A percentile compares a stretch with the other conserved stretches of the same genome.
Evolutionary conservation across 345 rosid genomes (phyloP).

Genomic region (Heritiera littoralis): DNA sequence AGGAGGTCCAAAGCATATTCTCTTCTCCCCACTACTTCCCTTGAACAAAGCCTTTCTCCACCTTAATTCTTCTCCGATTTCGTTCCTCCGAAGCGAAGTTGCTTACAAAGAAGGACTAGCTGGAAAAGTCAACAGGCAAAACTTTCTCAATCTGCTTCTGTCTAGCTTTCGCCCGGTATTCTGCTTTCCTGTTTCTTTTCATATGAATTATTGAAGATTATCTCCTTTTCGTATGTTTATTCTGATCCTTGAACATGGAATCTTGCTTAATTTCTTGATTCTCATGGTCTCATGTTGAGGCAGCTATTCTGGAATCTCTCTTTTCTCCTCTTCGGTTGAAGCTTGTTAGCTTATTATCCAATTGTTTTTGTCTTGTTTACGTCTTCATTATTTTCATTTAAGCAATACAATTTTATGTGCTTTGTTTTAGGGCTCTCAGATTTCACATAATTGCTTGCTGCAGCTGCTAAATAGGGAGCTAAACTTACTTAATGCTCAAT

Average conservation of each 20-base stretch:
- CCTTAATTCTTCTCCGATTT: neutral
- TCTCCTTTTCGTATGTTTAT: neutral
- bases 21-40: too few relatives aligned
- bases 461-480: neutral
- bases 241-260: neutral
- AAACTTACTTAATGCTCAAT: neutral
- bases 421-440: neutral
- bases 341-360: neutral
- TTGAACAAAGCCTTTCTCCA: neutral
- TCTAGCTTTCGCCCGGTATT: neutral
- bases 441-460: neutral
- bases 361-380: neutral
- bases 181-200: neutral
- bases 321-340: neutral
- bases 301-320: neutral
- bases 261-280: slow-evolving; percentile 1
- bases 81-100: neutral
- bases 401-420: neutral
- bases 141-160: neutral
- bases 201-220: neutral
- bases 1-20: too few relatives aligned
- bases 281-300: neutral
- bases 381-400: too few relatives aligned
- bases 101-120: neutral
- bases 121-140: neutral